Evolutionary conservation across 164 flowering plant species (phyloP).

Genomic region (Annona squamosa): DNA sequence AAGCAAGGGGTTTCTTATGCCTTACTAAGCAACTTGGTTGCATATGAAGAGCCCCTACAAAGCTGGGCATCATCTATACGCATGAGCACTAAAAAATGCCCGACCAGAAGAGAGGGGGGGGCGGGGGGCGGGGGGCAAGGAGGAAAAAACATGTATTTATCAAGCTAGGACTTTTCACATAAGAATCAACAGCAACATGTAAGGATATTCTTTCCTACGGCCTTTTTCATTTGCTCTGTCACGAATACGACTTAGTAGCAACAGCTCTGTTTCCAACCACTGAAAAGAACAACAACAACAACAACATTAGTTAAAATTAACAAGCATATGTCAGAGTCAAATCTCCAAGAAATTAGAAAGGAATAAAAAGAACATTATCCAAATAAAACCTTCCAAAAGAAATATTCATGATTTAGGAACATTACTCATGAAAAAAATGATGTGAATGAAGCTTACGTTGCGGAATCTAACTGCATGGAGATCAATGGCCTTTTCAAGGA

Average conservation of each 20-base stretch:
- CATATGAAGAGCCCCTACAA: too few relatives aligned
- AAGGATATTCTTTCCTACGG: constrained; percentile 95
- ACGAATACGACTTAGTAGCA: constrained; percentile 82
- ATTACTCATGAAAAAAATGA: neutral
- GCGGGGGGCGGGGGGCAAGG: too few relatives aligned
- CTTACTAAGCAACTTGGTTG: too few relatives aligned
- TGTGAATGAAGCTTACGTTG: constrained; percentile 49
- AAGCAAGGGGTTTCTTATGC: too few relatives aligned
- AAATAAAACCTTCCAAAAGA: neutral
- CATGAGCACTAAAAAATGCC: too few relatives aligned
- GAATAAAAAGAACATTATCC: neutral
- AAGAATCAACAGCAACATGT: constrained; percentile 1
- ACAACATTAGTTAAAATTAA: neutral
- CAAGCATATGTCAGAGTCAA: neutral
- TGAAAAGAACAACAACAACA: constrained; percentile 13
- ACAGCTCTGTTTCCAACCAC: constrained; percentile 83
- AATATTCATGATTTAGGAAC: neutral
- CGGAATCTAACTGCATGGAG: constrained; percentile 74
- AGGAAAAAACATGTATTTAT: too few relatives aligned
- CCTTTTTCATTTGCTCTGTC: constrained; percentile 97
- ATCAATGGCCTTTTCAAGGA: constrained; percentile 73
- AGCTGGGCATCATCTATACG: too few relatives aligned
- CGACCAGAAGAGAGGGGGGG: too few relatives aligned
- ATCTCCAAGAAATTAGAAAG: neutral
- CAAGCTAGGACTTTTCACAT: too few relatives aligned